A percentile compares a stretch with the other conserved stretches of the same genome.
These are phyloP conservation scores for Aspergillus sp. DNA, from an alignment of 2,329 filamentous ascomycete species.

Conservation along the genomic window DNA sequence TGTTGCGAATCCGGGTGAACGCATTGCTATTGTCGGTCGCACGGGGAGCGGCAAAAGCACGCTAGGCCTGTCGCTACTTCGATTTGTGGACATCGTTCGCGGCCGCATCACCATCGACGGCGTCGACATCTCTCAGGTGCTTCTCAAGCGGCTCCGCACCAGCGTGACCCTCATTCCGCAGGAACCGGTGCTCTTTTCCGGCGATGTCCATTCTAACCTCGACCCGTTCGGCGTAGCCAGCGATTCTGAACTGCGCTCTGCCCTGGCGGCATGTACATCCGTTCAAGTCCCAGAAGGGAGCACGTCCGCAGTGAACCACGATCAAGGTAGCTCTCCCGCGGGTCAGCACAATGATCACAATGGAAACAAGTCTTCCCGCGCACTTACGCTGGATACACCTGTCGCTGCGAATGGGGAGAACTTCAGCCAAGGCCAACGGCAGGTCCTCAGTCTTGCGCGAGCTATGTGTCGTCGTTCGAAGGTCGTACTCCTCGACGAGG, in stretches of 20 bases:
- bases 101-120: conserved; percentile 57
- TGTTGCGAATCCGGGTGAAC: conserved; percentile 21
- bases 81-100: conserved; percentile 50
- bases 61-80: conserved; percentile 54
- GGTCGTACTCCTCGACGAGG: conserved; percentile 60
- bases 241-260: conserved; percentile 42
- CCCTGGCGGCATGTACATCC: conserved; percentile 29
- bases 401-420: conserved; percentile 54
- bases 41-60: conserved; percentile 35
- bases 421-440: conserved; percentile 56
- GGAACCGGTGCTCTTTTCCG: conserved; percentile 59
- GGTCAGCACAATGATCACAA: conserved; percentile 1
- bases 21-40: conserved; percentile 26
- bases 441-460: conserved; percentile 60
- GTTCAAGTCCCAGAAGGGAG: conserved; percentile 29
- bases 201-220: conserved; percentile 57
- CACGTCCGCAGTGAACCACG: conserved; percentile 11
- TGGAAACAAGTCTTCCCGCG: conserved; percentile 2
- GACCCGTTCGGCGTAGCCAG: conserved; percentile 56
- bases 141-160: conserved; percentile 51
- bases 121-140: conserved; percentile 53
- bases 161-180: conserved; percentile 59
- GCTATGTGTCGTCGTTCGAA: conserved; percentile 60
- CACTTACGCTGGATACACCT: conserved; percentile 46
- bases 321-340: neutral